A percentile compares a stretch with the other conserved stretches of the same genome.
Evolutionary conservation across 345 rosid genomes (phyloP).

Genomic region (Dimocarpus longan): DNA sequence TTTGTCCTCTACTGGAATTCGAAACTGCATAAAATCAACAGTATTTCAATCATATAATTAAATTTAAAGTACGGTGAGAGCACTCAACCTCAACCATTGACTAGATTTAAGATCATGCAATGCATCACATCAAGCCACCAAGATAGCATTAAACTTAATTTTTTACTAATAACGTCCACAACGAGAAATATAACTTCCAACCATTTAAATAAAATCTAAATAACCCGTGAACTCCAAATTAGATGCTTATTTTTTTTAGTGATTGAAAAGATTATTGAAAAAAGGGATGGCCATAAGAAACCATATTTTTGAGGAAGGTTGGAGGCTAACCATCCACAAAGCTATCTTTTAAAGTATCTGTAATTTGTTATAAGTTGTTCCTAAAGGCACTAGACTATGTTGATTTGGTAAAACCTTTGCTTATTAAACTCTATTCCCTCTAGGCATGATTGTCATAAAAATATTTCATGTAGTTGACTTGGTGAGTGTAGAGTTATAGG

Average conservation of each 20-base stretch:
- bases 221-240: not conserved
- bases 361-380: no score
- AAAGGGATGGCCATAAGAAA: no score
- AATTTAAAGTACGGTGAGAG: conserved; percentile 4
- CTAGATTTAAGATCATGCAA: not conserved
- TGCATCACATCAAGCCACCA: not conserved
- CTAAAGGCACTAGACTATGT: no score
- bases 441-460: no score
- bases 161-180: not conserved
- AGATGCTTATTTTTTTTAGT: not conserved
- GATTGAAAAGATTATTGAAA: not conserved
- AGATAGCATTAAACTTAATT: not conserved
- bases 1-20: conserved; percentile 7
- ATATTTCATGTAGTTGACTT: no score
- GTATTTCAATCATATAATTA: conserved; percentile 8
- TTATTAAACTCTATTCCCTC: no score
- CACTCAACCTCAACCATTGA: not conserved
- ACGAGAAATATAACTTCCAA: not conserved
- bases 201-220: not conserved
- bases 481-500: no score
- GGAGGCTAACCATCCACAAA: no score
- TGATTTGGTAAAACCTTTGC: no score
- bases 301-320: no score
- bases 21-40: conserved; percentile 30
- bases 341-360: no score